A percentile compares a stretch with the other conserved stretches of the same genome.
phyloP scores from a whole-genome alignment of 2,329 filamentous ascomycete species.

The Aspergillus aculeatinus region DNA sequence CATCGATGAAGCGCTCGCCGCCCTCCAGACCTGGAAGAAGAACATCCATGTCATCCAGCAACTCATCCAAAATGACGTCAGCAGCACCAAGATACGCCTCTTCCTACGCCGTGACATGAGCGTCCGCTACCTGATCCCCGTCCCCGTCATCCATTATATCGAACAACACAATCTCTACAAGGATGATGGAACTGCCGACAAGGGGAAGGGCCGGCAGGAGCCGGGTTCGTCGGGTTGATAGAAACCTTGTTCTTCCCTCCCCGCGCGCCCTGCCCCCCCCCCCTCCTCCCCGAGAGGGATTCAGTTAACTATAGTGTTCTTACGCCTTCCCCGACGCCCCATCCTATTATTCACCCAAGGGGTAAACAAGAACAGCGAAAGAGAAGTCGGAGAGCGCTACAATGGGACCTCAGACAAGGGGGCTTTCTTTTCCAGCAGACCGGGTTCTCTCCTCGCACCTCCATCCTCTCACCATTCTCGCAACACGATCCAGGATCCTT shows the following conservation, averaged over 20 bases:
- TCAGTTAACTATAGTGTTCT: background rate
- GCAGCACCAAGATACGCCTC: constrained; percentile 76
- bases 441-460: too few relatives aligned
- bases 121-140: constrained; percentile 73
- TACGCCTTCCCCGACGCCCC: too few relatives aligned
- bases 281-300: background rate
- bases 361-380: too few relatives aligned
- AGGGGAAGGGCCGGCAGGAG: constrained; percentile 34
- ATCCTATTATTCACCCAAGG: too few relatives aligned
- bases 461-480: too few relatives aligned
- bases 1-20: constrained; percentile 81
- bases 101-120: constrained; percentile 79
- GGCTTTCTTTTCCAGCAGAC: too few relatives aligned
- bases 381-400: too few relatives aligned
- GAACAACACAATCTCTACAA: constrained; percentile 65
- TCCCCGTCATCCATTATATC: constrained; percentile 73
- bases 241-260: too few relatives aligned
- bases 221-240: constrained; percentile 28
- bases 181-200: constrained; percentile 46
- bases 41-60: constrained; percentile 88
- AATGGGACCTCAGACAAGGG: too few relatives aligned
- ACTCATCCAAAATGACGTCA: constrained; percentile 82
- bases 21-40: constrained; percentile 75
- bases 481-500: too few relatives aligned
- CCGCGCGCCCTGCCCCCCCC: too few relatives aligned